Conservation (phyloP, 768 basidiomycete genomes). For the Rhodosporidiobolus sp. region DNA sequence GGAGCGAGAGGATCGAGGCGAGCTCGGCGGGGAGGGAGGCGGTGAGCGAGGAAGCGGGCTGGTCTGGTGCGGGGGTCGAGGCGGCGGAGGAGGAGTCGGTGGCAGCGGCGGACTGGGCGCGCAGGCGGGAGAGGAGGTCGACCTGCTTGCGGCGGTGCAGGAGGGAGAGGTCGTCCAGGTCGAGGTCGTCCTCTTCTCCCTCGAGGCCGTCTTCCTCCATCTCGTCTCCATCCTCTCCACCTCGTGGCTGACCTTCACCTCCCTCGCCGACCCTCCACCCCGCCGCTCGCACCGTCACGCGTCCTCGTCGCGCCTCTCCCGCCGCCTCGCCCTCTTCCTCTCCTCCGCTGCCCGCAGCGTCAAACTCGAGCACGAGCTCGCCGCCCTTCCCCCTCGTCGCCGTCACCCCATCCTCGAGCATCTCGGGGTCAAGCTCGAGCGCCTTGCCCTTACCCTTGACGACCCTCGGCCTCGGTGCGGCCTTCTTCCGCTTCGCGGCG, state of each 20-base stretch:
- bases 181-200: neutral
- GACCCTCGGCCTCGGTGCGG: neutral
- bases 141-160: neutral
- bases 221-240: neutral
- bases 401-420: neutral
- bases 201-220: neutral
- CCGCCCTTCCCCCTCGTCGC: neutral
- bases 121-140: neutral
- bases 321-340: constrained; percentile 1
- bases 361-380: constrained; percentile 16
- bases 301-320: neutral
- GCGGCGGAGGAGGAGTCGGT: neutral
- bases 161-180: constrained; percentile 5
- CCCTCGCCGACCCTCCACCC: neutral
- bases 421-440: neutral
- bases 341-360: neutral
- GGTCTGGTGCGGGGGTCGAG: neutral
- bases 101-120: neutral
- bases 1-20: constrained; percentile 28
- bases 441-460: constrained; percentile 3
- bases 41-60: neutral
- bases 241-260: constrained; percentile 13
- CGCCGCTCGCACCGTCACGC: neutral
- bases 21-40: constrained; percentile 30
- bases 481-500: constrained; percentile 13